These are phyloP conservation scores for Bipolaris oryzae DNA, from an alignment of 2,329 filamentous ascomycete species.

Conservation along the genomic window DNA sequence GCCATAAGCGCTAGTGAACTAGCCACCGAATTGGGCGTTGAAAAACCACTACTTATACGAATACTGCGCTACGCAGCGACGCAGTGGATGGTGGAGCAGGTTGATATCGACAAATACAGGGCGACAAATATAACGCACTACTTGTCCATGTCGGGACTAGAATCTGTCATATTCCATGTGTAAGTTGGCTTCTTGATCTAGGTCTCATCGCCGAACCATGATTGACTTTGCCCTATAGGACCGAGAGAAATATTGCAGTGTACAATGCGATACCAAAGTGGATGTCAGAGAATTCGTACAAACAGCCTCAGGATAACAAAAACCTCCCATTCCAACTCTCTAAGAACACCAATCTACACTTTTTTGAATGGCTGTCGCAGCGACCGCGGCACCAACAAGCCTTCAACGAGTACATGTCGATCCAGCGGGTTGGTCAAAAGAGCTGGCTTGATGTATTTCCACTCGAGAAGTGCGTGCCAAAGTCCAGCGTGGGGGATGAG, in stretches of 20 bases:
- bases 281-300: conserved; percentile 8
- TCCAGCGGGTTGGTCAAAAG: conserved; percentile 11
- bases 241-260: conserved; percentile 7
- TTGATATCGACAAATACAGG: conserved; percentile 5
- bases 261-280: conserved; percentile 14
- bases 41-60: conserved; percentile 6
- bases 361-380: conserved; percentile 12
- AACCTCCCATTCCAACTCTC: conserved; percentile 5
- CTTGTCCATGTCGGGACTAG: conserved; percentile 6
- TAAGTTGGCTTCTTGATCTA: background rate
- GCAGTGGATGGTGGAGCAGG: conserved; percentile 14
- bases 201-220: too few species aligned
- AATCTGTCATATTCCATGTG: conserved; percentile 11
- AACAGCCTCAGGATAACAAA: conserved; percentile 9
- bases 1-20: conserved; percentile 5
- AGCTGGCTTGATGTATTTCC: conserved; percentile 12
- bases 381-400: conserved; percentile 9
- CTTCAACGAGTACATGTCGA: conserved; percentile 15
- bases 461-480: conserved; percentile 3
- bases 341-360: conserved; percentile 9
- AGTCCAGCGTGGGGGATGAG: background rate
- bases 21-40: conserved; percentile 4
- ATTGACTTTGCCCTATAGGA: background rate
- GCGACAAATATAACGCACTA: conserved; percentile 6
- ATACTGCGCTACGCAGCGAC: conserved; percentile 7